Evolutionary conservation across 768 basidiomycete species (phyloP), one percentile per base, ranked within the genome.

Genomic region (Boletellus sp.): DNA sequence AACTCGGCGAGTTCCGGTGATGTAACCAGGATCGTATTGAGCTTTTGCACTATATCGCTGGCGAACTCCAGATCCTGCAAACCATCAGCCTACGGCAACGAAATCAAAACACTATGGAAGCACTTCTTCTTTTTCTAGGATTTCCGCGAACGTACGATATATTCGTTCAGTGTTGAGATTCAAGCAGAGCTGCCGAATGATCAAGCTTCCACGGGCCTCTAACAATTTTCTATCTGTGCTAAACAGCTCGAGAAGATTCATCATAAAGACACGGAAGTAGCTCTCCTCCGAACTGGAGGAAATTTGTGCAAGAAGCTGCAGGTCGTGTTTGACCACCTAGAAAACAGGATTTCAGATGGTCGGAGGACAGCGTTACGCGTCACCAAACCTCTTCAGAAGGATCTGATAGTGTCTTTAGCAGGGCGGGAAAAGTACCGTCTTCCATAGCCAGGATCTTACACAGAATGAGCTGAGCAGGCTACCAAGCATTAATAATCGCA

Each of bases 61-160:
- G 95, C 94, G 67, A 98, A 98, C 66, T 98, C 96, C 36, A 98
- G 79, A 66, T 99, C 96, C 92, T 95, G 51, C 24, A 34, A 5
- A 15, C 10, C 13, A 26, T 40, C 45, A 52, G 43, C 23, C 47
- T 15, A 39, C 10, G 20, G 33, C n/a, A 17, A 19, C 17, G 33
- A 17, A 40, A 16, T 6, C 23, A 4, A 46, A 19, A 40, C 17
- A 11, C 15, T 8, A 39, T 3, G 41, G 1, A 64, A 78, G 45
- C 54, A 93, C 94, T 73, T 98, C 96, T 72, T 99, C 96, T 66
- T 94, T 94, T 72, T 98, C 96, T 57, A 99, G 67, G 32, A 99
- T 94, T 72, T 98, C 96, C 0, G 96, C 95, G 63, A 97, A 92
- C 0, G 93, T 91, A 39, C 90, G 77, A 66, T 96, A 99, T 63